Percentiles rank a stretch among this genome's conserved stretches.
phyloP scores from a whole-genome alignment of 2,329 filamentous ascomycete genomes.

The Aspergillus sp. region DNA sequence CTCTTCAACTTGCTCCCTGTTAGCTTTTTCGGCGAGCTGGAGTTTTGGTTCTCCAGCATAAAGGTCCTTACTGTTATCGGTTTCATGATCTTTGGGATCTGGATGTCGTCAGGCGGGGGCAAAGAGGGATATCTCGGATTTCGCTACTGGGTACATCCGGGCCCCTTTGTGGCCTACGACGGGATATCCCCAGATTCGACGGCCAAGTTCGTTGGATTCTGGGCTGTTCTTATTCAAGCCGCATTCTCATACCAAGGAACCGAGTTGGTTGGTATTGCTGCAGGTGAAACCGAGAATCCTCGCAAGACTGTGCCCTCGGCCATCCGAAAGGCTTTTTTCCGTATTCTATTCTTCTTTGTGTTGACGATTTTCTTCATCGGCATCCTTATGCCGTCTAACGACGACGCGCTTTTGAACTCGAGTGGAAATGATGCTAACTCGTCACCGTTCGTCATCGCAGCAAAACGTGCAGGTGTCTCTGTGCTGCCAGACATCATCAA shows the following conservation, averaged over 20 bases:
- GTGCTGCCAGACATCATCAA: constrained; percentile 44
- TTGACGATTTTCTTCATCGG: constrained; percentile 63
- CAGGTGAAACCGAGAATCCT: constrained; percentile 73
- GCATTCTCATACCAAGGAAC: constrained; percentile 56
- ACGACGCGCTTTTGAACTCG: constrained; percentile 53
- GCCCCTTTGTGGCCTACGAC: constrained; percentile 62
- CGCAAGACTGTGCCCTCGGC: constrained; percentile 70
- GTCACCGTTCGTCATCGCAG: constrained; percentile 47
- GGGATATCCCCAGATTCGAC: constrained; percentile 21
- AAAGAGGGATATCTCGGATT: constrained; percentile 71
- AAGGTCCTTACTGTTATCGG: constrained; percentile 74
- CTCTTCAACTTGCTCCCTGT: constrained; percentile 70
- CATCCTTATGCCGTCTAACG: constrained; percentile 63
- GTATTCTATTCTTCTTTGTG: constrained; percentile 63
- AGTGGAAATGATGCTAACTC: constrained; percentile 38
- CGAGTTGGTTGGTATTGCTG: constrained; percentile 75
- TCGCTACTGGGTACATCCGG: constrained; percentile 67
- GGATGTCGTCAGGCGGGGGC: constrained; percentile 69
- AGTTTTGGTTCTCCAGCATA: constrained; percentile 76
- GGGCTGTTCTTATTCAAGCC: constrained; percentile 48
- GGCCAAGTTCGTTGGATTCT: constrained; percentile 66
- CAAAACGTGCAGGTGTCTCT: constrained; percentile 37
- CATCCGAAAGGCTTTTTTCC: constrained; percentile 73
- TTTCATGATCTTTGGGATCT: constrained; percentile 75
- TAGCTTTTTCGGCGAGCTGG: constrained; percentile 71